Conservation (phyloP, 306 rosid genomes). For the Dicorynia guianensis region DNA sequence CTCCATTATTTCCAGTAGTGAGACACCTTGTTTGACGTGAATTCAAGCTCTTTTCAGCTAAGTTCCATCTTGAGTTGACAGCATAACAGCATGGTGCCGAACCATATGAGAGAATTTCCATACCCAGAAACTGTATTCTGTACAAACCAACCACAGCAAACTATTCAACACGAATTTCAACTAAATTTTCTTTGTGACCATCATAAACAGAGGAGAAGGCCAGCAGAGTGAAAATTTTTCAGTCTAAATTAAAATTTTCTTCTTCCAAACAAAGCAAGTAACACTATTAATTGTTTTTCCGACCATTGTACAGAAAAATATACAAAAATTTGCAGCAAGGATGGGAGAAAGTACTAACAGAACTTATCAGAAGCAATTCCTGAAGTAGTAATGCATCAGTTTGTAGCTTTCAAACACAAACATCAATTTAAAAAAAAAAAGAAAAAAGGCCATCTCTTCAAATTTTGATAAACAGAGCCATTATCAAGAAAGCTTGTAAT, state of each 20-base stretch:
- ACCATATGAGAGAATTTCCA: conserved; percentile 77
- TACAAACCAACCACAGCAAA: conserved; percentile 32
- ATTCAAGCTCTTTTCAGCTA: conserved; percentile 48
- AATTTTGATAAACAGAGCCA: neutral
- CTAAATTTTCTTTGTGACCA: conserved; percentile 23
- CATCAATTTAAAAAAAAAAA: neutral
- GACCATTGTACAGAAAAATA: neutral
- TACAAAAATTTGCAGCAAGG: neutral
- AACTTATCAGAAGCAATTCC: conserved; percentile 13
- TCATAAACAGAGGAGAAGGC: neutral
- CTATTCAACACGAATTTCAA: conserved; percentile 37
- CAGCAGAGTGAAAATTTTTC: neutral
- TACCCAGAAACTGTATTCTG: conserved; percentile 54
- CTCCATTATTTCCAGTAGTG: conserved; percentile 42
- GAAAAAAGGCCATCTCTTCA: neutral
- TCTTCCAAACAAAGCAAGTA: neutral
- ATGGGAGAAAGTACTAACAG: neutral
- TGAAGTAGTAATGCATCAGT: conserved; percentile 11
- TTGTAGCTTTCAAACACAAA: conserved; percentile 1
- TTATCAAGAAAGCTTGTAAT: neutral
- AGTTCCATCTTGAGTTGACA: conserved; percentile 51
- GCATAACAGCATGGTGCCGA: conserved; percentile 59
- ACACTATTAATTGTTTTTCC: neutral
- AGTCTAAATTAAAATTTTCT: neutral
- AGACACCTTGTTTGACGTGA: conserved; percentile 50